These are phyloP conservation scores for Chiua virens DNA, from an alignment of 768 basidiomycete genomes.

Conservation along the genomic window DNA sequence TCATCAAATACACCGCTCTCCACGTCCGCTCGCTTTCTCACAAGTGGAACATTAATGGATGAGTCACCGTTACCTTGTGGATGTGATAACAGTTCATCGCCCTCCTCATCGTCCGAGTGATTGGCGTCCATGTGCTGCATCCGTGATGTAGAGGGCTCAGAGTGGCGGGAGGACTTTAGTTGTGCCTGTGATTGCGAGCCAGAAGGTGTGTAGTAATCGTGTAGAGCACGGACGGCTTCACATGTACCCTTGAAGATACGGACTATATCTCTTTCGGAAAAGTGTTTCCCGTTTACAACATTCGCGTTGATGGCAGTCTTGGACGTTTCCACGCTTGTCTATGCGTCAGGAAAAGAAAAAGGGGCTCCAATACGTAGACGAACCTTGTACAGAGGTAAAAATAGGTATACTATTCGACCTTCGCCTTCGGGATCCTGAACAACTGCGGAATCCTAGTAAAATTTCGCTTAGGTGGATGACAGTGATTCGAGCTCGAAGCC, in stretches of 20 bases:
- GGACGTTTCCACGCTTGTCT: slow-evolving; percentile 84
- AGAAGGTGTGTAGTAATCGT: slow-evolving; percentile 67
- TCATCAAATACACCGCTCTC: slow-evolving; percentile 74
- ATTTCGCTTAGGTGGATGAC: neutral
- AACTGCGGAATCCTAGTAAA: slow-evolving; percentile 80
- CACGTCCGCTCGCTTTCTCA: slow-evolving; percentile 52
- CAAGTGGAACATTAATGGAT: slow-evolving; percentile 54
- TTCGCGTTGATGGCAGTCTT: slow-evolving; percentile 92
- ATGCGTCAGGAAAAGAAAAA: neutral
- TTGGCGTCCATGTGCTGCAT: slow-evolving; percentile 20
- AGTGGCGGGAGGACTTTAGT: slow-evolving; percentile 12
- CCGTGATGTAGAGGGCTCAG: slow-evolving; percentile 23
- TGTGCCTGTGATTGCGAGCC: slow-evolving; percentile 24
- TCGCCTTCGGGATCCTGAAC: slow-evolving; percentile 93
- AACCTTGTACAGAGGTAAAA: slow-evolving; percentile 91
- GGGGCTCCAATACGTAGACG: slow-evolving; percentile 8
- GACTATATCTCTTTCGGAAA: slow-evolving; percentile 87
- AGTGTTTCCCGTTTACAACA: slow-evolving; percentile 76
- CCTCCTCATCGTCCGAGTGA: slow-evolving; percentile 55
- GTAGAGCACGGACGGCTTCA: slow-evolving; percentile 92
- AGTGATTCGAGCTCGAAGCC: slow-evolving; percentile 13
- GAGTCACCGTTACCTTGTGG: slow-evolving; percentile 63
- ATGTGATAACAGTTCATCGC: slow-evolving; percentile 71
- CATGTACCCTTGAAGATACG: slow-evolving; percentile 93
- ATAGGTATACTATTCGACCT: slow-evolving; percentile 94